Base-by-base conservation (phyloP, 257 asterid genomes). In the Mitragyna speciosa region DNA sequence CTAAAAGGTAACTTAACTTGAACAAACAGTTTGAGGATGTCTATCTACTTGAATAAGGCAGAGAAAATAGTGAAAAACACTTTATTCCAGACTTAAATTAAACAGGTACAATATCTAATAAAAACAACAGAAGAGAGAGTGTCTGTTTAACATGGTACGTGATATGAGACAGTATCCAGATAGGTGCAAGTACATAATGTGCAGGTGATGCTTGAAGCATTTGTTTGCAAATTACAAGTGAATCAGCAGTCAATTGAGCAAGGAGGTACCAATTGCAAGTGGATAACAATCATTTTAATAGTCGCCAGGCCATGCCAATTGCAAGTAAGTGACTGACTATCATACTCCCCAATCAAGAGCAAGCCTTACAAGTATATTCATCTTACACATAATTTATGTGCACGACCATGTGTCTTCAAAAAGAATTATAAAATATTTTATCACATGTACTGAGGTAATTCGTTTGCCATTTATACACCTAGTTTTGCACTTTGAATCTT, bases 201-300 rank as follows among this genome's bases (percentile, higher is more conserved):
- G 49, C 80, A 22, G 54, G 20, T 49, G 75, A 52, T 33, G 30
- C 68, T 36, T 24, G 39, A 68, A 69, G 81, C 81, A 28, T 28
- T 19, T 22, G 69, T 28, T 54, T 14, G 64, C 31, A 3, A n/a
- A 64, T 7, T 45, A 12, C 9, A 61, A 11, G 70, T 39, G 66
- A 45, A 70, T 41, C 6, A 26, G 17, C 20, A 67, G 14, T 51
- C 33, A 16, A 28, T 10, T 67, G 59, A 5, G 22, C 5, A 15
- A 52, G 19, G 41, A 7, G 16, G 59, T 22, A 15, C 59, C 59
- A 52, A 20, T 52, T 36, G 41, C 41, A 36, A 36, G 41, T 36
- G 4, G 2, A 36, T 36, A 36, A 36, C 41, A 2, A 36, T 36
- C 41, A 36, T 36, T 36, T 36, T 36, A 36, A n/a, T 36, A 1